These are phyloP conservation scores for Colletotrichum australisinense DNA, from an alignment of 2,329 filamentous ascomycete genomes.

Conservation along the genomic window DNA sequence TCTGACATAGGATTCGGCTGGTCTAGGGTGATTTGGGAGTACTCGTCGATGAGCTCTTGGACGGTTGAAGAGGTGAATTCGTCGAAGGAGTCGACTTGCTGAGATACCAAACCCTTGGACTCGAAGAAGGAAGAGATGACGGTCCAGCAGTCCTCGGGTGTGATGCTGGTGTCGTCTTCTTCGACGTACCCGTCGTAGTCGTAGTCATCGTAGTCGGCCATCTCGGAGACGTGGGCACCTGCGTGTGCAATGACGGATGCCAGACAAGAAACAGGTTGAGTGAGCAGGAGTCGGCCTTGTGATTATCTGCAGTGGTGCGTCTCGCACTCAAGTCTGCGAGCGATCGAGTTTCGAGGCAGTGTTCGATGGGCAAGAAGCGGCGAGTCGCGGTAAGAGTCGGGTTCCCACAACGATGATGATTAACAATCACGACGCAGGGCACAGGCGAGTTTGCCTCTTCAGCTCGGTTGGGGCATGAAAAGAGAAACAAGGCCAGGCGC, in stretches of 20 bases:
- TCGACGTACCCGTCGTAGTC: slow-evolving; percentile 76
- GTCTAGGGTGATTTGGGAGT: slow-evolving; percentile 91
- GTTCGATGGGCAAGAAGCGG: background rate
- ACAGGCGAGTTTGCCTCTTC: slow-evolving; percentile 28
- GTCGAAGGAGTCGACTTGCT: slow-evolving; percentile 98
- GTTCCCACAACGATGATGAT: slow-evolving; percentile 16
- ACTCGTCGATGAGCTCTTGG: slow-evolving; percentile 93
- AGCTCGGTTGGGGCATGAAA: slow-evolving; percentile 21
- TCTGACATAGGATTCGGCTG: slow-evolving; percentile 84
- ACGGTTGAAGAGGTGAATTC: slow-evolving; percentile 96
- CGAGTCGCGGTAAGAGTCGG: slow-evolving; percentile 15
- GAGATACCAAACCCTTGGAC: slow-evolving; percentile 92
- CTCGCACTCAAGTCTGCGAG: slow-evolving; percentile 16
- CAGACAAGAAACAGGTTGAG: background rate
- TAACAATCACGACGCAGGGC: slow-evolving; percentile 33
- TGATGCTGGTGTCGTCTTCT: slow-evolving; percentile 79
- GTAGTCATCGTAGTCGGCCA: slow-evolving; percentile 69
- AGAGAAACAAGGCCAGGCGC: background rate
- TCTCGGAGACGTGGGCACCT: slow-evolving; percentile 41
- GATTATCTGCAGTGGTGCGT: too few relatives aligned
- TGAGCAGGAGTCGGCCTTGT: background rate
- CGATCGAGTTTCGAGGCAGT: background rate
- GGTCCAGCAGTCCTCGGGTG: slow-evolving; percentile 97
- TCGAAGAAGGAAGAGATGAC: slow-evolving; percentile 98
- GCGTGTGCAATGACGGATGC: background rate